Evolutionary conservation across 306 rosid species (phyloP).

Genomic region (Gleditsia sinensis): DNA sequence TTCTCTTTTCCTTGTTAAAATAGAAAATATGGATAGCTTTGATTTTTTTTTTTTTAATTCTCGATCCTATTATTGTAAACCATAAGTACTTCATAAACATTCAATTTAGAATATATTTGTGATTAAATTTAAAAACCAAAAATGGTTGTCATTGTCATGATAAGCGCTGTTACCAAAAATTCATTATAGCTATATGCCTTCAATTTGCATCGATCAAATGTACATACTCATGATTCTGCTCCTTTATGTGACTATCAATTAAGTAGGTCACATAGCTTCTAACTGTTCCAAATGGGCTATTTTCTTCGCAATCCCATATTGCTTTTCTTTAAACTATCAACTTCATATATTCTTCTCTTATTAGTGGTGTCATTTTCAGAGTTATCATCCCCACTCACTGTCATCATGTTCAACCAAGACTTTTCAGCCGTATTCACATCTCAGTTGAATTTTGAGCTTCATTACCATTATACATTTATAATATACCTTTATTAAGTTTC

Average conservation of each 20-base stretch:
- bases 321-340: constrained; percentile 46
- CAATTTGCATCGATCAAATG: not conserved
- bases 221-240: constrained; percentile 25
- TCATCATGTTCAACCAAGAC: constrained; percentile 44
- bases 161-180: constrained; percentile 22
- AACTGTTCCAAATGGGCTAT: constrained; percentile 35
- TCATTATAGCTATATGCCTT: not conserved
- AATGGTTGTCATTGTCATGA: constrained; percentile 31
- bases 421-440: constrained; percentile 27
- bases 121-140: not conserved
- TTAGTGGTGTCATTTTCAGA: constrained; percentile 52
- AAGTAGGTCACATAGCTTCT: constrained; percentile 27
- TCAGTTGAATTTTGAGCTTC: constrained; percentile 9
- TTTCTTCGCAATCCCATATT: constrained; percentile 31
- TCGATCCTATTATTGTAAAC: not conserved
- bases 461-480: too few relatives aligned
- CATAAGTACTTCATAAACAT: not conserved
- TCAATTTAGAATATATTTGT: not conserved
- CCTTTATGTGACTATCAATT: too few relatives aligned
- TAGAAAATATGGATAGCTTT: too few relatives aligned
- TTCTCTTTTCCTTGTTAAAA: too few relatives aligned
- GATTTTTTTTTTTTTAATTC: too few relatives aligned
- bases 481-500: too few relatives aligned
- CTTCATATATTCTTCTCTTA: constrained; percentile 24
- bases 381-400: constrained; percentile 39